Evolutionary conservation across 1,284 basidiomycete genomes (phyloP), one percentile per base, ranked within the genome.

Genomic region (Thecaphora thlaspeos): DNA sequence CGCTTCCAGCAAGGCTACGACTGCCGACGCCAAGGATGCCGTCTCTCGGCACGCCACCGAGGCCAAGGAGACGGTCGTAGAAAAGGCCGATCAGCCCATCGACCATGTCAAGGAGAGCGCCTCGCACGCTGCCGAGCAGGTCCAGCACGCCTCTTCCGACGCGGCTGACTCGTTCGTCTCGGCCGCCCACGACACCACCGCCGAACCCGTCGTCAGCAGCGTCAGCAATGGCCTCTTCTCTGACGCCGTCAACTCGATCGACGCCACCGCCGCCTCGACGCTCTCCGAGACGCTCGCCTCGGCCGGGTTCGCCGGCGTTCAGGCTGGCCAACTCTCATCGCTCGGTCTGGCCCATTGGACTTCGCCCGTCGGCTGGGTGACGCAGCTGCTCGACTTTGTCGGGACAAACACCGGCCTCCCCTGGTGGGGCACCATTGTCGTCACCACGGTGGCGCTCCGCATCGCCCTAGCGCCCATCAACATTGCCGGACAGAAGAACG

Each of bases 261-360:
- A 61, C 40, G 38, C 53, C n/a, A 42, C 60, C 14, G 37, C 55
- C 4, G 52, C 50, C 15, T 40, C 58, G 23, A 70, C 57, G 30
- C 49, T 67, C 23, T 51, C 52, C 19, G 67, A 70, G 43, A 42
- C 51, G 3, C 48, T 65, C n/a, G 26, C 39, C 17, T 50, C 52
- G 15, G 55, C 59, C 2, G 32, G 32, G 3, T 11, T 17, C 11
- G 43, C 49, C 32, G 62, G 57, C 39, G 71, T 90, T 34, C 85
- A 88, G 61, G 84, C 86, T 30, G 89, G 90, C 0, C 90, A 93
- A 79, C 82, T 94, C 34, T 83, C 86, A 19, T 83, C 86, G 12
- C 81, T 91, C 38, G 91, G 89, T 3, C 81, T 93, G 4, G 82
- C 83, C 18, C 80, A 83, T 48, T 86, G 82, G 78, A 81, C 17